Base-by-base conservation (phyloP, 768 basidiomycete genomes). In the Amanita molliuscula region DNA sequence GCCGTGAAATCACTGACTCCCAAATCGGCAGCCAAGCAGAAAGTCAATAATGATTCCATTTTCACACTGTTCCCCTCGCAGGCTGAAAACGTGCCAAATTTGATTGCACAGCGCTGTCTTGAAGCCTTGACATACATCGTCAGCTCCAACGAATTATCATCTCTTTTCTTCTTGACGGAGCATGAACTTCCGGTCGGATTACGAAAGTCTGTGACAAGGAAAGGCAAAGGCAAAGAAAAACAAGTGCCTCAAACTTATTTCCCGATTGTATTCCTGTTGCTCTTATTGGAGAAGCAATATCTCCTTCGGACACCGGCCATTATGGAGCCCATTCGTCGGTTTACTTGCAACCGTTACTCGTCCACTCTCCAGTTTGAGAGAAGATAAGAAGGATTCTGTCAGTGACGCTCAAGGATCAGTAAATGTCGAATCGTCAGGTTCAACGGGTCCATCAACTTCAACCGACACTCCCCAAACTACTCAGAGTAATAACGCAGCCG, bases 191-290 rank as follows among this genome's bases (percentile, higher is more conserved):
- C 87, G 5, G 75, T 74, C n/a, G 84, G 86, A 40, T 74, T 94
- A 13, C 80, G 81, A 54, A 78, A 81, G 56, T 65, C 72, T 10
- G 66, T 74, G 6, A 77, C 78, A 16, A 89, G 86, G 66, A 96
- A 96, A 65, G 93, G 92, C 7, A 97, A 96, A 66, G 94, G 91
- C 18, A 97, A 96, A 64, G 94, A 97, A 62, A 91, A 87, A 59
- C 84, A 83, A 56, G 69, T 70, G 2, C 72, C 85, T 0, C 86
- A 88, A 59, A 84, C 84, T 0, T 86, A 94, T 56, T 96, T 86
- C 63, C 95, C 95, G 4, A 82, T 99, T 48, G 91, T 95, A 46
- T 74, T 94, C 6, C 71, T 99, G 4, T 76, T 99, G 21, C 79
- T 87, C 26, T 74, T 99, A 10, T 75, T 99, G 46, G 94, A 97